A percentile compares a stretch with the other conserved stretches of the same genome.
These are phyloP conservation scores for Syncephalis fuscata DNA, from an alignment of 371 early-diverging fungal genomes.

Conservation along the genomic window DNA sequence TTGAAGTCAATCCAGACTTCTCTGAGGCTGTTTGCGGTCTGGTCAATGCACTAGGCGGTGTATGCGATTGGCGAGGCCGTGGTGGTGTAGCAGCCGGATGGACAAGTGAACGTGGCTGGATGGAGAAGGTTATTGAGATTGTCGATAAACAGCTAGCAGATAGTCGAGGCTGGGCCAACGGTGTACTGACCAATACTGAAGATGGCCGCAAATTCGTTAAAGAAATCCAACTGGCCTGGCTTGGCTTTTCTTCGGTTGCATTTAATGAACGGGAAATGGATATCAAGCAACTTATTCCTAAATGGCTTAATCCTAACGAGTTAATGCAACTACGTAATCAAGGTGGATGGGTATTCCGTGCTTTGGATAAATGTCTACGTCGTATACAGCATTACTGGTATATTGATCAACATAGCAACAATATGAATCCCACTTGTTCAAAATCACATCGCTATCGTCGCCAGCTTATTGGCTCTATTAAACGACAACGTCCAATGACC, in stretches of 20 bases:
- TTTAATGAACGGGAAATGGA: constrained; percentile 9
- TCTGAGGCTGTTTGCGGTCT: constrained; percentile 83
- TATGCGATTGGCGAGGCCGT: constrained; percentile 83
- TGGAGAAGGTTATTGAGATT: constrained; percentile 59
- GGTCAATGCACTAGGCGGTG: constrained; percentile 71
- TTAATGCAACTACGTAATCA: constrained; percentile 23
- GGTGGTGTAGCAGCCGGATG: constrained; percentile 23
- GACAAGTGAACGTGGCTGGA: constrained; percentile 34
- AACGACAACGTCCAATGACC: constrained; percentile 10
- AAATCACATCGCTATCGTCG: no score
- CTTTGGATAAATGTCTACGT: constrained; percentile 37
- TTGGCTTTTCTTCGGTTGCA: background rate
- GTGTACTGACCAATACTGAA: constrained; percentile 10
- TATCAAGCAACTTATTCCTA: background rate
- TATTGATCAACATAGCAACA: constrained; percentile 12
- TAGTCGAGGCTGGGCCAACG: constrained; percentile 36
- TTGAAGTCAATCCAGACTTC: constrained; percentile 76
- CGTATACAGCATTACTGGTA: constrained; percentile 53
- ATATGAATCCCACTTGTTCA: background rate
- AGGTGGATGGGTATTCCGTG: constrained; percentile 59
- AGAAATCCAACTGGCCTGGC: constrained; percentile 5
- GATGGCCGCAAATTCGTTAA: background rate
- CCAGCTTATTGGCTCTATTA: background rate
- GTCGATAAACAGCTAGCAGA: constrained; percentile 61
- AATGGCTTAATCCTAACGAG: no score